Evolutionary conservation across 495 filamentous ascomycete genomes (phyloP).

Genomic region (Hypoxylon fuscum): DNA sequence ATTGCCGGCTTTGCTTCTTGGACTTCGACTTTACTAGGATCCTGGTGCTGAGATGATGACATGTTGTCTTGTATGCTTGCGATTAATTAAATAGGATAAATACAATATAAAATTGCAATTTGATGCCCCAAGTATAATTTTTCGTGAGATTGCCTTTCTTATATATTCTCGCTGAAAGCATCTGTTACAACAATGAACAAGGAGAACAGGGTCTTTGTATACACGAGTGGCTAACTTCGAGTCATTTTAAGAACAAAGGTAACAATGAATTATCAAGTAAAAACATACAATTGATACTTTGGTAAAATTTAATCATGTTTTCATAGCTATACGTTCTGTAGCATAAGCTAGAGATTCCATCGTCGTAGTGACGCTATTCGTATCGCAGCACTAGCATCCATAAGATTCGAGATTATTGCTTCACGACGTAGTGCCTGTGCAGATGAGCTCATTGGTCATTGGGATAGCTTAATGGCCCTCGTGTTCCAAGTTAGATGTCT

Average conservation of each 20-base stretch:
- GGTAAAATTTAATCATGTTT: no score
- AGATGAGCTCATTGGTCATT: not conserved
- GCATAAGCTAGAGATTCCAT: not conserved
- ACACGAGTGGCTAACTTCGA: not conserved
- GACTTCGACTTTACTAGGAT: not conserved
- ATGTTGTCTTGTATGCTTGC: not conserved
- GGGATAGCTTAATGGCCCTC: not conserved
- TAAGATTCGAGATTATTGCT: no score
- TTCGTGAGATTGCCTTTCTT: not conserved
- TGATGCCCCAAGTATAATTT: not conserved
- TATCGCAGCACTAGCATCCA: no score
- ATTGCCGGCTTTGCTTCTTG: not conserved
- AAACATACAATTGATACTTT: not conserved
- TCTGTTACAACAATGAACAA: not conserved
- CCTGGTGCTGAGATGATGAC: not conserved
- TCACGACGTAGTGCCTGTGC: no score
- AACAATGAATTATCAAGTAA: not conserved
- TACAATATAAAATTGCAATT: not conserved
- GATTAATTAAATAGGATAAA: not conserved
- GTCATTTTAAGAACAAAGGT: not conserved
- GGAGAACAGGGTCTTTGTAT: not conserved
- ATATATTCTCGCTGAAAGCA: not conserved
- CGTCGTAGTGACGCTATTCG: no score
- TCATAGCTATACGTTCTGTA: not conserved
- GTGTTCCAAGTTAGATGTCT: not conserved